phyloP scores from a whole-genome alignment of 768 basidiomycete genomes.

The Cyclocybe cylindracea region DNA sequence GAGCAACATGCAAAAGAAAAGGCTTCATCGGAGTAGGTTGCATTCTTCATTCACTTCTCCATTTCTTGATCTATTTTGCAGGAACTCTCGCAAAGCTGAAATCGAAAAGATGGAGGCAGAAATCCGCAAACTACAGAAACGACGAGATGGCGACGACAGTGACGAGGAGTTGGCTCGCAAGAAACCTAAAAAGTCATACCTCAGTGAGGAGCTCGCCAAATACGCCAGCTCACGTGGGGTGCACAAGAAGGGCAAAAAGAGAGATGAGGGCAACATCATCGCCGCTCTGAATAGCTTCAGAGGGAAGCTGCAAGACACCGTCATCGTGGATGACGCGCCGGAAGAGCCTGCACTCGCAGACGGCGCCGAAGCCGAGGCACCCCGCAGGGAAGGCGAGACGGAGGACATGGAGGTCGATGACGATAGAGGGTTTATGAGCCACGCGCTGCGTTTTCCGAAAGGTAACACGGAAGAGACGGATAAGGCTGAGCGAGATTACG shows the following conservation, averaged over 20 bases:
- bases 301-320: slow-evolving; percentile 59
- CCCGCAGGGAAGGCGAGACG: slow-evolving; percentile 19
- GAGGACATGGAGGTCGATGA: slow-evolving; percentile 74
- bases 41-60: neutral
- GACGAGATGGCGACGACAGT: slow-evolving; percentile 53
- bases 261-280: slow-evolving; percentile 74
- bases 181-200: slow-evolving; percentile 66
- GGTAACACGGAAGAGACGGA: slow-evolving; percentile 71
- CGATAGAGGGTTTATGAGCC: slow-evolving; percentile 73
- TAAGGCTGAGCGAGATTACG: slow-evolving; percentile 85
- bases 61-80: slow-evolving; percentile 24
- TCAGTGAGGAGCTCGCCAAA: slow-evolving; percentile 81
- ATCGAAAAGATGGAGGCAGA: slow-evolving; percentile 89
- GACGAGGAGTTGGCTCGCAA: slow-evolving; percentile 63
- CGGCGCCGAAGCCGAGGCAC: slow-evolving; percentile 17
- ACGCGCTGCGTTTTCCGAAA: slow-evolving; percentile 76
- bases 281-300: slow-evolving; percentile 71
- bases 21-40: slow-evolving; percentile 56
- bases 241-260: slow-evolving; percentile 58
- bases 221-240: slow-evolving; percentile 69
- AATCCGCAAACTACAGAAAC: slow-evolving; percentile 74
- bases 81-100: slow-evolving; percentile 67
- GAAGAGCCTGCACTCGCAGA: slow-evolving; percentile 14
- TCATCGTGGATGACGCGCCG: slow-evolving; percentile 24
- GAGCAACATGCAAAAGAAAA: slow-evolving; percentile 76